A percentile compares a stretch with the other conserved stretches of the same genome.
phyloP scores from a whole-genome alignment of 2,329 filamentous ascomycete genomes.

The Trichoderma guizhouense region DNA sequence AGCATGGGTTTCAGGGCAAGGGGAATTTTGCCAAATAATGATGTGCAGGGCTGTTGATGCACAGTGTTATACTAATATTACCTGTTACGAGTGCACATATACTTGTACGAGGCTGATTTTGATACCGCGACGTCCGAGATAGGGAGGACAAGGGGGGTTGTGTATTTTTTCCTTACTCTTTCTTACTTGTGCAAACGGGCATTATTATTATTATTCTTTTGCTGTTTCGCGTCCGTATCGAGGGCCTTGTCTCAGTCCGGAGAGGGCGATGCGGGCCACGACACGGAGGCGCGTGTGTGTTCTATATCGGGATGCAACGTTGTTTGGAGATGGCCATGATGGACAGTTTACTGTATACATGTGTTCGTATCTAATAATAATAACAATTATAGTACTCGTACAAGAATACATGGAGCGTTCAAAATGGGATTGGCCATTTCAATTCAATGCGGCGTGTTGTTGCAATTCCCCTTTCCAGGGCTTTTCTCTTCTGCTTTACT shows the following conservation, averaged over 20 bases:
- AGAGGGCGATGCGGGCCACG: background rate
- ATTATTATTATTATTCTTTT: background rate
- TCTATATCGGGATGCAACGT: background rate
- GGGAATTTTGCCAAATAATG: background rate
- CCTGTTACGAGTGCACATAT: background rate
- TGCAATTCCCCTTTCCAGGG: background rate
- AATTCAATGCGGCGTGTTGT: background rate
- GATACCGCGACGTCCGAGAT: background rate
- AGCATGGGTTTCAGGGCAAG: background rate
- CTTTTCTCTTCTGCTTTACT: too few relatives aligned
- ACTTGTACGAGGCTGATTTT: background rate
- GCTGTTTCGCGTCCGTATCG: background rate
- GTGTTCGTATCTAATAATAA: background rate
- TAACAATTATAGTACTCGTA: background rate
- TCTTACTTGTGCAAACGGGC: background rate
- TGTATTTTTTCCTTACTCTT: too few relatives aligned
- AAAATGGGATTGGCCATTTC: background rate
- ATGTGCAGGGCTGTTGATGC: background rate
- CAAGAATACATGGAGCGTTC: background rate
- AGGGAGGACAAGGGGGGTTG: background rate
- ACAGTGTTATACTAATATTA: background rate
- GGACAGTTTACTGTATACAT: background rate
- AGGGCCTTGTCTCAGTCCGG: background rate
- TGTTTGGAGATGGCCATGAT: background rate
- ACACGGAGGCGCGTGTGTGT: background rate